Evolutionary conservation across 2,329 filamentous ascomycete genomes (phyloP), one percentile per base, ranked within the genome.

Genomic region (Phialophora macrospora): DNA sequence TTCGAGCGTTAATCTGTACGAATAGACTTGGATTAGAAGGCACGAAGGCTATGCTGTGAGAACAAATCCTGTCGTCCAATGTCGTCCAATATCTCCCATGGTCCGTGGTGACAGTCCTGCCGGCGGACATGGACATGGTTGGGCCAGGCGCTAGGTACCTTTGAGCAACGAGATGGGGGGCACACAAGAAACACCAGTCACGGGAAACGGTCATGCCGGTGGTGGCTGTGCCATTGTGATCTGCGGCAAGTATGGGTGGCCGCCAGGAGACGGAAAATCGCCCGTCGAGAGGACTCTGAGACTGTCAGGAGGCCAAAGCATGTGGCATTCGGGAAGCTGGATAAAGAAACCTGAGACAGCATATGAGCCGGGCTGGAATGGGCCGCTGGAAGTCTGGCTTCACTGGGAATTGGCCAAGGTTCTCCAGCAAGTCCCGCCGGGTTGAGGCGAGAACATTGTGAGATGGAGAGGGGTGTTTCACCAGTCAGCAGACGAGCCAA

Each of bases 261-360:
- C 64, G 63, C 55, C 56, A 54, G 57, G 64, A 52, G 60, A 30
- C 32, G 55, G 22, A 44, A 41, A n/a, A n/a, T n/a, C n/a, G n/a
- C n/a, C 38, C 38, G 30, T 30, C 14, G 46, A 51, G 58, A 58
- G 62, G 65, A 62, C 61, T 65, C 55, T 68, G 66, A 68, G 66
- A 68, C 66, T 57, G 51, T 65, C 66, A 68, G 66, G 66, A 68
- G 62, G 66, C 49, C 22, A 30, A 44, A 60, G 60, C 65, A 62
- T 67, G 65, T 62, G 62, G 38, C 28, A 60, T 58, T 41, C 52
- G 28, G 56, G 22, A 52, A 44, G 14, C 34, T 51, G 52, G 44
- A 52, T 34, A 46, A 55, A 34, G 54, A 62, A 61, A 61, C 52
- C 59, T 68, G 65, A 68, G 59, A 65, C 65, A 65, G 65, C 44